A percentile compares a stretch with the other conserved stretches of the same genome.
Conservation (phyloP, 441 rosid genomes). For the Rhodomyrtus psidioides region DNA sequence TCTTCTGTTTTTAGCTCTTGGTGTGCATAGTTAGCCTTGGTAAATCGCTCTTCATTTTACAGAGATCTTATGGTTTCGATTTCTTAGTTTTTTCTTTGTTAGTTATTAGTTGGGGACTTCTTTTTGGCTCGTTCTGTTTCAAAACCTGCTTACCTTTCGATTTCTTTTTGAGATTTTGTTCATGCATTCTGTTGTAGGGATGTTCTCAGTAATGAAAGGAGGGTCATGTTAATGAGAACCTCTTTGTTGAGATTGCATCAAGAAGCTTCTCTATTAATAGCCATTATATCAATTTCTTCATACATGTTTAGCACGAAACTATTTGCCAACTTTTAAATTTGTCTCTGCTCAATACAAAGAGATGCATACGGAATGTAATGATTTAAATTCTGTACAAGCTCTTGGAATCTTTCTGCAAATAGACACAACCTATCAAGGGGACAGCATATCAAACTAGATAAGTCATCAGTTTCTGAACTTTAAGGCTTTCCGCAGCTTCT, state of each 20-base stretch:
- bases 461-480: neutral
- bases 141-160: neutral
- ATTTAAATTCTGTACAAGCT: neutral
- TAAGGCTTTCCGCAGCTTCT: constrained; percentile 29
- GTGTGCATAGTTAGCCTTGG: neutral
- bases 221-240: neutral
- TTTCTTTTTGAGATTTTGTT: neutral
- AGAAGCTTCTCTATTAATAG: neutral
- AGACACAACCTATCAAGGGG: neutral
- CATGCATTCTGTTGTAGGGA: neutral
- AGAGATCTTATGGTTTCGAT: neutral
- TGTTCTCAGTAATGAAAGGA: neutral
- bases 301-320: neutral
- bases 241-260: neutral
- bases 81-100: neutral
- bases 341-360: neutral
- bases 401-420: neutral
- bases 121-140: neutral
- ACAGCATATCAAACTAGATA: neutral
- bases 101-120: neutral
- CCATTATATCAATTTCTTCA: neutral
- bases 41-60: neutral
- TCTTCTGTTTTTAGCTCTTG: neutral
- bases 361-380: neutral
- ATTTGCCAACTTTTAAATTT: neutral